Base-by-base conservation (phyloP, 2,329 filamentous ascomycete genomes). In the Exserohilum turcica region DNA sequence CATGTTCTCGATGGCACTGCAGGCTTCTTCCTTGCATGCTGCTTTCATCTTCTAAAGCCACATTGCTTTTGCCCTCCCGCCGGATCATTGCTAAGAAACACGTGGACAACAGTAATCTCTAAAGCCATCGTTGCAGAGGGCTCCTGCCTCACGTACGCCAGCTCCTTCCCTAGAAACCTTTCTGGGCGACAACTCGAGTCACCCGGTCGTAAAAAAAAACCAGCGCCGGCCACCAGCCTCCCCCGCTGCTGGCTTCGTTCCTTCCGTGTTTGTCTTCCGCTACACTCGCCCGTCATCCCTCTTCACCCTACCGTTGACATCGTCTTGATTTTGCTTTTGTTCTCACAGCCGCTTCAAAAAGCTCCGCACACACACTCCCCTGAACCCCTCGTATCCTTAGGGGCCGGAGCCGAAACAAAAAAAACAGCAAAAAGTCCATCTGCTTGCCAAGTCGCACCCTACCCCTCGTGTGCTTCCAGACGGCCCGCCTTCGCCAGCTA, bases 91-190 rank as follows among this genome's bases (percentile, higher is more conserved):
- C 62, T 68, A 68, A 68, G 56, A 60, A 31, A 10, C 6, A 10
- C 31, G 36, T 52, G 47, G 19, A 43, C 43, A 36, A 63, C 60
- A 72, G 66, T 70, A 71, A 70, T 71, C 62, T 60, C 57, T 62
- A 61, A 56, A 63, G 45, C 52, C 52, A 44, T 48, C 52, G 46
- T 48, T 55, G 60, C 56, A 54, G 49, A 56, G 57, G 48, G 64
- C 54, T 59, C 57, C 57, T 60, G 54, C 60, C 56, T 42, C 43
- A 28, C 43, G 59, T 39, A 52, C 54, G 47, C 45, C 63, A 46
- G 31, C 57, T 57, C 55, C 60, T 42, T 45, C 43, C 48, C 44
- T 29, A 29, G 33, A 48, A 45, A 40, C 45, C 27, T 35, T 32
- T 49, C 31, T 47, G 55, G 33, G 42, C 50, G 48, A 38, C 48